Evolutionary conservation across 331 rosid species (phyloP), one percentile per base, ranked within the genome.

Genomic region (Pyrus hybrid): DNA sequence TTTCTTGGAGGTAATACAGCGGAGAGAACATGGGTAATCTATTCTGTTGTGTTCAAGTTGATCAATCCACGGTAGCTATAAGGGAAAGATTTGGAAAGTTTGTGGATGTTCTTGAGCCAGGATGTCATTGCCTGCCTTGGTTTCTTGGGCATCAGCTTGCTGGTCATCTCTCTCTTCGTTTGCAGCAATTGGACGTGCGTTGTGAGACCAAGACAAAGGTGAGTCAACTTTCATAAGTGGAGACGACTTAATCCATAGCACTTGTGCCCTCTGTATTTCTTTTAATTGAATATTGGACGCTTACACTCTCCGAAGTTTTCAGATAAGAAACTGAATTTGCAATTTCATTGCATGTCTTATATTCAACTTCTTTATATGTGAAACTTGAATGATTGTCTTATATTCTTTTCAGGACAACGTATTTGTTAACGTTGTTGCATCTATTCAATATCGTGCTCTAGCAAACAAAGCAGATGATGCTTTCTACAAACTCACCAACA

Each of bases 141-240:
- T 70, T 81, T 81, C 83, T 91, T 60, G 97, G 98, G 73, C 74
- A 75, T 67, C 89, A 81, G 75, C 14, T 91, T 65, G 82, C 86
- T 22, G 96, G 98, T 29, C 90, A 87, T 75, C 97, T 93, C 75
- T 81, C 98, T 82, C 94, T 91, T 57, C 88, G 98, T 58, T 70
- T 93, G 78, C 97, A 91, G 86, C 98, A 93, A 74, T 69, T 93
- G 87, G 97, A 93, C 51, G 85, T 93, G 64, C 79, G 79, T 7
- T 93, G 97, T 56, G 98, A 93, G 84, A 93, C 97, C 81, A 93
- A 93, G 88, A 89, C 98, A 35, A 91, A 93, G 96, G 98, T 93
- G 76, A 58, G 71, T 45, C 51, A 45, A 60, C 75, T 54, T 80
- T 16, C 35, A 5, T 54, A 3, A 61, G 47, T 49, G 28, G 37